Evolutionary conservation across 495 filamentous ascomycete genomes (phyloP), one percentile per base, ranked within the genome.

Genomic region (Bryoglossum gracile): DNA sequence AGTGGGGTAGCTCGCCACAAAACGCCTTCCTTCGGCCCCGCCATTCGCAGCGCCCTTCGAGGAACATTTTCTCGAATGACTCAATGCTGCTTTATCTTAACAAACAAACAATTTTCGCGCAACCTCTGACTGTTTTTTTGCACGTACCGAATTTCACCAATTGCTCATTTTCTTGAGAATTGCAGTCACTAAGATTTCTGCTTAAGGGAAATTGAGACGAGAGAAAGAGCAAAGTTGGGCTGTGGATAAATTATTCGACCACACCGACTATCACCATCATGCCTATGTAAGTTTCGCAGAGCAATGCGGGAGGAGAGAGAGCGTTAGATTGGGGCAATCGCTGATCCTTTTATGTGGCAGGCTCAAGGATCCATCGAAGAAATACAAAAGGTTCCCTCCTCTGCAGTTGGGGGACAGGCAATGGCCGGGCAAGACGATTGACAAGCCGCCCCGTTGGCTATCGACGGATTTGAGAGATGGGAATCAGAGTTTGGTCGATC

Each of bases 321-420:
- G n/a, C n/a, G n/a, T n/a, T n/a, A n/a, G n/a, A n/a, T n/a, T n/a
- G n/a, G n/a, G n/a, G n/a, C n/a, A n/a, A n/a, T n/a, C n/a, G n/a
- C n/a, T n/a, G n/a, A n/a, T n/a, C n/a, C n/a, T n/a, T n/a, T n/a
- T n/a, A n/a, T n/a, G n/a, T 40, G 34, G 17, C n/a, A 96, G 90
- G 87, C 87, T 98, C 66, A 87, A 89, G 65, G 86, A 95, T 63
- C 92, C 92, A 25, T 94, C 86, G 24, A 84, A 72, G 59, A 98
- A 98, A 67, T 98, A 98, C 72, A 84, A 78, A 70, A 71, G 67
- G 25, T 75, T 75, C 64, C 77, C 82, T 57, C 88, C 89, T 35
- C 64, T 96, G 46, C 64, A 89, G 53, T 74, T 98, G 16, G 82
- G 84, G 1, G 76, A 96, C 68, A 83, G 92, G 22, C 82, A 89